Percentiles rank a stretch among this genome's conserved stretches.
Conservation (phyloP, 805 yeast genomes). For the Pichia nanzhaoensis region DNA sequence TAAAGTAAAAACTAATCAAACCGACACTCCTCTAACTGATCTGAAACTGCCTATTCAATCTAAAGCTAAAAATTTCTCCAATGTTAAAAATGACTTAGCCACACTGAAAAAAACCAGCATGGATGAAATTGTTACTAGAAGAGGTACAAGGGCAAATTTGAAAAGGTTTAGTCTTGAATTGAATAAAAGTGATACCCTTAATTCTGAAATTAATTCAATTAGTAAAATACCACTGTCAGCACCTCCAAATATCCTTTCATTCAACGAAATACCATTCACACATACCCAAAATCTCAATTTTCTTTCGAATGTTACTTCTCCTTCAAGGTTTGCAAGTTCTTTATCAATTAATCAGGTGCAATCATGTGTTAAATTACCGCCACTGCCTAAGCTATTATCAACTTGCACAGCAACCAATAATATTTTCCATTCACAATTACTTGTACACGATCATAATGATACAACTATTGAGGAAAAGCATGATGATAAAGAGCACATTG, state of each 20-base stretch:
- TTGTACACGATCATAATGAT: not conserved
- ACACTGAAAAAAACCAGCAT: constrained; percentile 10
- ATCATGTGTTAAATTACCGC: constrained; percentile 23
- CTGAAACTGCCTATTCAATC: constrained; percentile 21
- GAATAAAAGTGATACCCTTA: not conserved
- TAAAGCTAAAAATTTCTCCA: not conserved
- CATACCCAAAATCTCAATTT: not conserved
- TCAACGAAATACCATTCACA: not conserved
- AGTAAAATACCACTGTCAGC: constrained; percentile 3
- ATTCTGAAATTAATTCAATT: not conserved
- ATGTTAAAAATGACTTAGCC: not conserved
- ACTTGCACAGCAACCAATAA: too few species aligned
- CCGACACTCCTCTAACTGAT: constrained; percentile 27
- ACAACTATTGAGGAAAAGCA: constrained; percentile 1
- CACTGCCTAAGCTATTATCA: constrained; percentile 19
- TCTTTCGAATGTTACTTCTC: constrained; percentile 22
- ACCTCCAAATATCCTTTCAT: constrained; percentile 3
- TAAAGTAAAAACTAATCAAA: constrained; percentile 45
- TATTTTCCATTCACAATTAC: not conserved
- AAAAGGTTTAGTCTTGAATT: constrained; percentile 18
- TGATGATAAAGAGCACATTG: constrained; percentile 1
- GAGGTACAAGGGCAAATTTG: constrained; percentile 24
- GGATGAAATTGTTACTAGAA: constrained; percentile 24
- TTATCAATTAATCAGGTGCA: constrained; percentile 4
- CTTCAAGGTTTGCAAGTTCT: constrained; percentile 23